Evolutionary conservation across 805 yeast species (phyloP), one percentile per base, ranked within the genome.

Genomic region (Pichia insulana): DNA sequence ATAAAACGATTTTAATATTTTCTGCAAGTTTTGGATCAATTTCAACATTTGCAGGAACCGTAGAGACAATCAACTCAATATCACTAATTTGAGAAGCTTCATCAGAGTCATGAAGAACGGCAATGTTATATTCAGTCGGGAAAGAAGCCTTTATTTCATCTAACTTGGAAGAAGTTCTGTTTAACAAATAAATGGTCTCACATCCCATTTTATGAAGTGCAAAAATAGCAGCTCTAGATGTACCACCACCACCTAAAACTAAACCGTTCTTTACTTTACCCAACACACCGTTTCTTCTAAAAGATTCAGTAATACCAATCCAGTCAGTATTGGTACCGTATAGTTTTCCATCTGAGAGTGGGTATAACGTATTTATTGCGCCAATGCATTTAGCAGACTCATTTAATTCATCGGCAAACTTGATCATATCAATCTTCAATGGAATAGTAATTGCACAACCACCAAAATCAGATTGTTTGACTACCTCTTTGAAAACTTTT

Each of bases 361-460:
- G 83, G 31, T 72, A 70, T 39, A 92, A 73, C 0, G 99, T 92
- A 65, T 92, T 92, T 42, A 92, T 88, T 17, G 98, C 97, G 34
- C 97, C 97, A 53, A 92, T 86, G n/a, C 62, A 52, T 48, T 70
- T 59, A 13, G 95, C 97, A 15, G 94, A 76, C n/a, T 75, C 81
- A 7, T 87, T 73, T 34, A 90, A 65, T 46, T 74, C 80, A 47
- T 70, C 69, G 49, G 82, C 71, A 50, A 75, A 73, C 50, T 78
- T 69, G 66, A 84, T 78, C 48, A 90, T 79, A 45, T 82, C 94
- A 42, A 87, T 57, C 59, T 92, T 92, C 57, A 90, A 69, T 4
- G 99, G 99, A 57, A 90, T 90, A 2, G 98, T 92, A 7, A 92
- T 86, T 5, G 95, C 89, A 48, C 84, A 78, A n/a, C 98, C 99